Evolutionary conservation across 2,329 filamentous ascomycete genomes (phyloP).

Genomic region (Bipolaris cookei): DNA sequence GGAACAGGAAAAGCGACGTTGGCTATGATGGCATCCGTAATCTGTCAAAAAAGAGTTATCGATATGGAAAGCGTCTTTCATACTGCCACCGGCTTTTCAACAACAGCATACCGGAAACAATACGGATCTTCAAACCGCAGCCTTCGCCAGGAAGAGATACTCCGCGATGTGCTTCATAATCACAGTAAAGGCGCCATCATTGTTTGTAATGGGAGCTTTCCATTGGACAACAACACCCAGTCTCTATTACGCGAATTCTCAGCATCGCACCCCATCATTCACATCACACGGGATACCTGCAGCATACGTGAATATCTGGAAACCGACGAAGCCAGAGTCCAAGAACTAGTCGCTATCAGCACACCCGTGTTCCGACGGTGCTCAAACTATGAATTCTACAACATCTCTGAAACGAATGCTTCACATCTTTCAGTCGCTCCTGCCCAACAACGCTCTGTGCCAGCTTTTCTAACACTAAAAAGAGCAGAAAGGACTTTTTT

Average conservation of each 20-base stretch:
- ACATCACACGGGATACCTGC: constrained; percentile 68
- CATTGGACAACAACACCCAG: constrained; percentile 69
- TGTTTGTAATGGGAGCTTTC: constrained; percentile 68
- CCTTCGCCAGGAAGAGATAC: constrained; percentile 65
- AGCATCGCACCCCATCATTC: constrained; percentile 72
- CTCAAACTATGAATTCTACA: constrained; percentile 78
- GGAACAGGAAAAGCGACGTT: constrained; percentile 78
- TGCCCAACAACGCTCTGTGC: constrained; percentile 48
- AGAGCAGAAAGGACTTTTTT: constrained; percentile 71
- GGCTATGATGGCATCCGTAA: constrained; percentile 74
- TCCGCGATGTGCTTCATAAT: constrained; percentile 65
- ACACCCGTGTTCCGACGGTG: constrained; percentile 67
- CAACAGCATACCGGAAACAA: constrained; percentile 66
- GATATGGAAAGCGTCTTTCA: constrained; percentile 73
- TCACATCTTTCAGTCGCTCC: constrained; percentile 30
- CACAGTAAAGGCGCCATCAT: constrained; percentile 69
- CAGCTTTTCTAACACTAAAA: constrained; percentile 71
- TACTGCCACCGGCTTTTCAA: constrained; percentile 65
- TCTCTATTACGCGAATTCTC: constrained; percentile 67
- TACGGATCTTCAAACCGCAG: constrained; percentile 69
- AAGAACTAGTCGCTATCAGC: constrained; percentile 63
- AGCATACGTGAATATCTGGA: constrained; percentile 68
- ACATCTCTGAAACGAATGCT: constrained; percentile 64
- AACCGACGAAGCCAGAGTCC: constrained; percentile 61
- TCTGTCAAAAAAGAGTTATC: constrained; percentile 70